Conservation (phyloP, 768 basidiomycete species). For the Tephrocybe rancida region DNA sequence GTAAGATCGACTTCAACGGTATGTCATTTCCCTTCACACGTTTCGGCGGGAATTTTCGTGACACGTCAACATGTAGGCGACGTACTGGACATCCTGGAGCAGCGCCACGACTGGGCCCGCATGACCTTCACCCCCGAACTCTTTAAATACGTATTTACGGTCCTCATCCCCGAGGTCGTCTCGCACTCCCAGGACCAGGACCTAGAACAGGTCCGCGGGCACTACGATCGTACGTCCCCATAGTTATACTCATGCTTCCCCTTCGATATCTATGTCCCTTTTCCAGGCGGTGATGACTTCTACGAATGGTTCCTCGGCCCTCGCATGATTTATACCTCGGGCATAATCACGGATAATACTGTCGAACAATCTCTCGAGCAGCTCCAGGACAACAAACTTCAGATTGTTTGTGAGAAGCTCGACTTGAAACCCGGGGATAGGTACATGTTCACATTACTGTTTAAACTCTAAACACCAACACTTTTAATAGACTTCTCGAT, state of each 20-base stretch:
- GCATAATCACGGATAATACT: constrained; percentile 74
- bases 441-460: constrained; percentile 24
- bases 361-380: constrained; percentile 85
- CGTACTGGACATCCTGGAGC: constrained; percentile 90
- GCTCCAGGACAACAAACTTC: constrained; percentile 98
- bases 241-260: constrained; percentile 6
- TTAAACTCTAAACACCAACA: constrained; percentile 22
- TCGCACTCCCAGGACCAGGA: constrained; percentile 91
- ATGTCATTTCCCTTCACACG: constrained; percentile 22
- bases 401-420: constrained; percentile 93
- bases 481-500: constrained; percentile 63
- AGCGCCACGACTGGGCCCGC: constrained; percentile 93
- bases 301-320: constrained; percentile 96
- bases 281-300: constrained; percentile 88
- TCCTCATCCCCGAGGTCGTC: constrained; percentile 92
- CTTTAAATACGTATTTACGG: constrained; percentile 90
- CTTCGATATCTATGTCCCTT: background rate
- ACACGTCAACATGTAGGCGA: constrained; percentile 61
- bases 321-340: constrained; percentile 98
- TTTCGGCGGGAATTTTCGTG: background rate
- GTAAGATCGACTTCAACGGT: constrained; percentile 97
- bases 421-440: constrained; percentile 85
- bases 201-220: constrained; percentile 91
- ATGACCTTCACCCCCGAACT: constrained; percentile 90
- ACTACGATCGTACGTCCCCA: constrained; percentile 81